Evolutionary conservation across 768 basidiomycete species (phyloP).

Genomic region (Lactifluus volemus): DNA sequence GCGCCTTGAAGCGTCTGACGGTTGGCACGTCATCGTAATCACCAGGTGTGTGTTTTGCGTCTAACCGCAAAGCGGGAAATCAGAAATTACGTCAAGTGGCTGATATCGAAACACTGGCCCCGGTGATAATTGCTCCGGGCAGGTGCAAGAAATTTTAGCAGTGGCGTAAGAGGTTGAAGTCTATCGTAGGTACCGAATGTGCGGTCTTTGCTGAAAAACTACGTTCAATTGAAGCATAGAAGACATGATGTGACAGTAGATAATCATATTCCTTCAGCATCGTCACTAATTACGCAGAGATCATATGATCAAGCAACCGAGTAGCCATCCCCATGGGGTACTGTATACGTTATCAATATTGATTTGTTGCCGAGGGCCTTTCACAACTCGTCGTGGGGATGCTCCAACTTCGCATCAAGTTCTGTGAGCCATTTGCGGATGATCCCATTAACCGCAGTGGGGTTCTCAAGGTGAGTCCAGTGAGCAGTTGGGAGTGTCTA

Average conservation of each 20-base stretch:
- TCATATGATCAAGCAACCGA: neutral
- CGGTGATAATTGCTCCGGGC: neutral
- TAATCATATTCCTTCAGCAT: neutral
- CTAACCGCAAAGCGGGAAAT: neutral
- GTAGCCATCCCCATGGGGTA: neutral
- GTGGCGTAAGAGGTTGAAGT: neutral
- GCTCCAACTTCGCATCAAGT: constrained; percentile 4
- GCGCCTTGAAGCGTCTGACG: neutral
- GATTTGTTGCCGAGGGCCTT: neutral
- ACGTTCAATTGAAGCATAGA: neutral
- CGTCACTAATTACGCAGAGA: neutral
- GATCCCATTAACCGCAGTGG: constrained; percentile 41
- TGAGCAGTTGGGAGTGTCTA: constrained; percentile 49
- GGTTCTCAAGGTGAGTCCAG: constrained; percentile 61
- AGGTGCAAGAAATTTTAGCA: neutral
- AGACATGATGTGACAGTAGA: neutral
- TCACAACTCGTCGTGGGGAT: constrained; percentile 10
- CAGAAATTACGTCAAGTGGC: neutral
- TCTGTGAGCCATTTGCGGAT: constrained; percentile 44
- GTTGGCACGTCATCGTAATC: neutral
- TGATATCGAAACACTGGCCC: neutral
- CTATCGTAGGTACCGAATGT: too few species aligned
- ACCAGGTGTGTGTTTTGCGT: neutral
- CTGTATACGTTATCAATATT: neutral
- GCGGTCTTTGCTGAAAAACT: neutral